Evolutionary conservation across 2,329 filamentous ascomycete genomes (phyloP), one percentile per base, ranked within the genome.

Genomic region (Pseudogymnoascus sp.): DNA sequence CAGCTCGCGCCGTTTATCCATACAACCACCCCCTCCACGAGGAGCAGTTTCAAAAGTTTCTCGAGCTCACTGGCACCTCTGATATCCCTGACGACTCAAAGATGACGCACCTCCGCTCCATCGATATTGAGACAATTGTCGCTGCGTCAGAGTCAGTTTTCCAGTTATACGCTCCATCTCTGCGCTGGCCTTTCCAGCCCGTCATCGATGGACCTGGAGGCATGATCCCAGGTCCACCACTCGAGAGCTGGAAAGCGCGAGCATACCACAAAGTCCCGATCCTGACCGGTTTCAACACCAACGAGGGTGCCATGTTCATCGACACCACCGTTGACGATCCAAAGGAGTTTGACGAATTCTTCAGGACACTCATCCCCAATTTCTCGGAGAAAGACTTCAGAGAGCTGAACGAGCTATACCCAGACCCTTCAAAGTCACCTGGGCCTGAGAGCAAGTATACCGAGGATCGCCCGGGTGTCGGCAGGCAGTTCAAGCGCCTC

Each of bases 261-360:
- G 72, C 75, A 13, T 83, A 79, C 70, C 78, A 86, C 66, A 78
- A 79, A 65, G 77, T 87, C 6, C 84, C 85, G 6, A 80, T 91
- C 58, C 74, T 91, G 58, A 89, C 86, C 0, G 88, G 88, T 6
- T 91, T 86, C 76, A 87, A 86, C 72, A 82, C 84, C 39, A 85
- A 90, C 68, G 88, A 91, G 71, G 88, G 87, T 13, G 80, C 84
- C 0, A 71, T 78, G 38, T 91, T 90, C 69, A 81, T 90, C 0
- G 81, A 85, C 0, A 71, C 75, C 12, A 67, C 71, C 5, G 77
- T 81, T 61, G 74, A 77, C 12, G 76, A 75, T 2, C 74, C 80
- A 9, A 73, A 71, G 0, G 78, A 85, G 9, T 87, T 90, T 70
- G 77, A 77, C 2, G 63, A 71, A 2, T 89, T 90, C 72, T 90